Evolutionary conservation across 371 early-diverging fungal species (phyloP), one percentile per base, ranked within the genome.

Genomic region (Mortierella sp.): DNA sequence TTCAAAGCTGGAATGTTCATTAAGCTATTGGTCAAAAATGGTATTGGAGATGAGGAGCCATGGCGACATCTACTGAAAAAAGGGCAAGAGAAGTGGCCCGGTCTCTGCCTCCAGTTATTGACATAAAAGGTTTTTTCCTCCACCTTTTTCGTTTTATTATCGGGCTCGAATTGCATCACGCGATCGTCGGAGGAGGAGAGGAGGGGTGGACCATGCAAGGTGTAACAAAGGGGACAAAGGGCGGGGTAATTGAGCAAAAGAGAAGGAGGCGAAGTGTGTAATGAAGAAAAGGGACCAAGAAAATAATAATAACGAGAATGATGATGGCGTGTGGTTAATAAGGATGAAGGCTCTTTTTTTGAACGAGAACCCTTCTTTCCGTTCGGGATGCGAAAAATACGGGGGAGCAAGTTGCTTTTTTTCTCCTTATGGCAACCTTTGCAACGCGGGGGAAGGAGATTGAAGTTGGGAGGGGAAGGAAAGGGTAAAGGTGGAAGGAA

Each of bases 391-490:
- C 34, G 61, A 61, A 50, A 61, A 61, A 13, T 54, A 70, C 54
- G 71, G 76, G 71, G 76, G 31, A 37, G 43, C 9, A 57, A 57
- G 10, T 31, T 31, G 3, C 0, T 4, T 61, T 61, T 59, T 71
- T 76, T 57, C 76, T 76, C 71, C 48, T 55, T 76, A 76, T 71
- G 76, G 76, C 71, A 76, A 76, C 61, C 31, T 8, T 69, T 8
- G 14, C 61, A 61, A 61, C 61, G 61, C 61, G 61, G 61, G 61
- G 61, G 61, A 61, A 61, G 34, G 61, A 34, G 61, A 61, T 61
- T 34, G 34, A 61, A 61, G 61, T 61, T 16, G 61, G 37, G 34
- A 31, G 13, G 31, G 13, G 31, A 57, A 61, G 44, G 10, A 19
- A 6, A 34, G 40, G 37, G 50, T 50, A 50, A 50, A 28, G 53